Percentiles rank a stretch among this genome's conserved stretches.
Conservation (phyloP, 2,329 filamentous ascomycete genomes). For the Alternaria arborescens region DNA sequence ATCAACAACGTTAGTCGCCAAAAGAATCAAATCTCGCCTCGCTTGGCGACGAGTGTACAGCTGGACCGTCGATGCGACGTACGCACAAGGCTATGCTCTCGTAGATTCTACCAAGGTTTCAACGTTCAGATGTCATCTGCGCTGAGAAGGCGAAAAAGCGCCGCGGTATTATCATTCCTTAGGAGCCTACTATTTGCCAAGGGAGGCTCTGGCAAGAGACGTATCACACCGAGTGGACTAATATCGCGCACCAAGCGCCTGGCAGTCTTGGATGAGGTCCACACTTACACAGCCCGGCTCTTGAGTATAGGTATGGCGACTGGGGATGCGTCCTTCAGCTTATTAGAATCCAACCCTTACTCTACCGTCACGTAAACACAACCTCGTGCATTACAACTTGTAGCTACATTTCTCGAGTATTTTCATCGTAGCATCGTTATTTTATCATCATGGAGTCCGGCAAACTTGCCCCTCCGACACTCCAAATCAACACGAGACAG, state of each 20-base stretch:
- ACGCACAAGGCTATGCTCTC: not conserved
- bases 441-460: conserved; percentile 31
- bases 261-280: conserved; percentile 17
- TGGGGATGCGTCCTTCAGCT: conserved; percentile 8
- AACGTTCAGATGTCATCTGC: not conserved
- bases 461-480: conserved; percentile 36
- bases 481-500: conserved; percentile 39
- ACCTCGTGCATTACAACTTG: not conserved
- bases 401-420: not conserved
- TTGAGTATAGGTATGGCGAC: conserved; percentile 21
- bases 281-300: conserved; percentile 26
- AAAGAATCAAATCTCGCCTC: conserved; percentile 6
- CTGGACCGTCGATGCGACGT: conserved; percentile 1
- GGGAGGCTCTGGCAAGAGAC: conserved; percentile 17
- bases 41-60: conserved; percentile 7
- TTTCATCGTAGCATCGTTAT: not conserved
- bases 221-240: conserved; percentile 14
- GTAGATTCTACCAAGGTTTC: conserved; percentile 7
- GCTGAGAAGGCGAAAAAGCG: conserved; percentile 8
- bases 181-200: conserved; percentile 10
- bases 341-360: conserved; percentile 2
- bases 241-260: conserved; percentile 27
- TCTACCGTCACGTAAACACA: not conserved
- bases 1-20: conserved; percentile 11
- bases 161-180: not conserved